Evolutionary conservation across 164 flowering plant species (phyloP).

Genomic region (Tinospora cordifolia): DNA sequence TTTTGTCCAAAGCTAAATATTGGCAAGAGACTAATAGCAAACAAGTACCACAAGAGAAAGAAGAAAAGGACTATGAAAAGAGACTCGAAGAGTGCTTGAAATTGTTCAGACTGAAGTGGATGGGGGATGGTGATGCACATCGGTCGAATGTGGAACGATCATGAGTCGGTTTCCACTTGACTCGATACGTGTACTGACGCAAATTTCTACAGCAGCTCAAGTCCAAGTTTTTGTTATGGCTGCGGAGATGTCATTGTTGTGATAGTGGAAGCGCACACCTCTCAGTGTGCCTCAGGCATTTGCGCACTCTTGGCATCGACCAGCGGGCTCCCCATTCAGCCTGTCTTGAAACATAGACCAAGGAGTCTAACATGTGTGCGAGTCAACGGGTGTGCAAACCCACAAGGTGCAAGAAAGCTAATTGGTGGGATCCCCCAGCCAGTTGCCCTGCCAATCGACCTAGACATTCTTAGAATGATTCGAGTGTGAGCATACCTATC

Average conservation of each 20-base stretch:
- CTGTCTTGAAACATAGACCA: constrained; percentile 1
- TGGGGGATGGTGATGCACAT: no score
- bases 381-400: constrained; percentile 9
- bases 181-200: no score
- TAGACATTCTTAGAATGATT: background rate
- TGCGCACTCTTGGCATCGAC: background rate
- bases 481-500: background rate
- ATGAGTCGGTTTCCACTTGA: no score
- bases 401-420: background rate
- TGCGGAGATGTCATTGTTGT: constrained; percentile 24
- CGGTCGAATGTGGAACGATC: no score
- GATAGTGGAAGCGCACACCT: constrained; percentile 9
- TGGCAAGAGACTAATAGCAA: constrained; percentile 6
- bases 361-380: constrained; percentile 8
- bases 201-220: no score
- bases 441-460: background rate
- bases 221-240: no score
- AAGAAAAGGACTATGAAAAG: constrained; percentile 11
- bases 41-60: constrained; percentile 7
- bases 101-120: no score
- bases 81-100: no score
- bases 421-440: constrained; percentile 2
- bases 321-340: background rate
- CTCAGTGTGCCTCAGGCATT: no score
- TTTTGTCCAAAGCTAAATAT: constrained; percentile 6